phyloP scores from a whole-genome alignment of 1,139 yeast genomes.

The Pichia sp. region DNA sequence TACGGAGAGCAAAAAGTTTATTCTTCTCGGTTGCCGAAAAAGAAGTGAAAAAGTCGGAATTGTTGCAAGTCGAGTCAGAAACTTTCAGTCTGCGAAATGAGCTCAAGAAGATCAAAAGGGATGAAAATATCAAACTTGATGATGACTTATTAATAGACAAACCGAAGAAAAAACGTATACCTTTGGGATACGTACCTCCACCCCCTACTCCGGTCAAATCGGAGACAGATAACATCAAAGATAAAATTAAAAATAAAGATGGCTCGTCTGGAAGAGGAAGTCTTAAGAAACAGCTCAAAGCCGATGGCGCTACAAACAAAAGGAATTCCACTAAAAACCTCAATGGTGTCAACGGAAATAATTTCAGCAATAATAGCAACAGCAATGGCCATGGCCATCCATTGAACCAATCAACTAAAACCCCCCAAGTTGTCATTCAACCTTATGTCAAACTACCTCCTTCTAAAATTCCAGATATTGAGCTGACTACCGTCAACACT shows the following conservation, averaged over 20 bases:
- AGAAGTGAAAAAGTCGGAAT: slow-evolving; percentile 59
- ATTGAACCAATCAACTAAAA: neutral
- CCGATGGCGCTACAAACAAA: neutral
- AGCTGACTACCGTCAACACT: slow-evolving; percentile 74
- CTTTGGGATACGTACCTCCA: slow-evolving; percentile 19
- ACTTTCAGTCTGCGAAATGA: slow-evolving; percentile 68
- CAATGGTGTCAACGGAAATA: neutral
- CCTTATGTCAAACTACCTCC: slow-evolving; percentile 86
- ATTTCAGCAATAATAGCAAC: slow-evolving; percentile 4
- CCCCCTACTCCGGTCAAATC: slow-evolving; percentile 18
- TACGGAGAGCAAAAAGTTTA: slow-evolving; percentile 71
- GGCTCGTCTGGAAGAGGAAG: neutral
- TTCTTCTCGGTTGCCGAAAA: slow-evolving; percentile 70
- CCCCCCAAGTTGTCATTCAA: slow-evolving; percentile 41
- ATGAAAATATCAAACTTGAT: slow-evolving; percentile 72
- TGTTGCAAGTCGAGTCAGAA: slow-evolving; percentile 54
- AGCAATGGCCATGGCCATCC: slow-evolving; percentile 6
- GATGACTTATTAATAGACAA: slow-evolving; percentile 80
- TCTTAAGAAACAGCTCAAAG: neutral
- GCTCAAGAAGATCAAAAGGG: slow-evolving; percentile 69
- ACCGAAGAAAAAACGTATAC: slow-evolving; percentile 58
- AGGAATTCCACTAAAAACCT: slow-evolving; percentile 2
- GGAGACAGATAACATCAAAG: slow-evolving; percentile 1
- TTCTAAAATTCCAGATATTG: slow-evolving; percentile 90
- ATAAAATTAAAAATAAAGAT: slow-evolving; percentile 1